Evolutionary conservation across 371 early-diverging fungal genomes (phyloP), one percentile per base, ranked within the genome.

Genomic region (Mortierella sp.): DNA sequence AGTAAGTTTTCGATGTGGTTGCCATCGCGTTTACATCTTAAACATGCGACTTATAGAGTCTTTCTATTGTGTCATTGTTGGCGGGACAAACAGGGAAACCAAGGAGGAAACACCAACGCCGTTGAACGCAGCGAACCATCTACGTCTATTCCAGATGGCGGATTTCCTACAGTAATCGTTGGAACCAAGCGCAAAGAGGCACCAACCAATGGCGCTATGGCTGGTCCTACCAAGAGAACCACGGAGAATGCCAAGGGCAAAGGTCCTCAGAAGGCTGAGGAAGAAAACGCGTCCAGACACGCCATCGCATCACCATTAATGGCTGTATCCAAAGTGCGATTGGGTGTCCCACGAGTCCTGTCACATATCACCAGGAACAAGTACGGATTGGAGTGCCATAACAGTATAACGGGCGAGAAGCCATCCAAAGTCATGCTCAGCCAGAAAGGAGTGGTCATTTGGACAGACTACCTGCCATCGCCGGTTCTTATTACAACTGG

Each of bases 401-500:
- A 88, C 48, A 76, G 74, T 24, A 54, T 65, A 19, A 59, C 60
- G n/a, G 78, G 73, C 37, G 73, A 67, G 45, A 79, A 80, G 16
- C 82, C 78, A 25, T 72, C 83, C 37, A 86, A 85, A 49, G 41
- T 90, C 31, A 68, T 83, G 2, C 81, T 80, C 45, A 83, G 79
- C 39, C 67, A 70, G 22, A 68, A 81, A 53, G 87, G 87, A 6
- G 44, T 55, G 1, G 57, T 81, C 1, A 24, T 87, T 0, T 93
- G 94, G 91, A 72, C 69, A 5, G 90, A 92, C 50, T 86, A 84
- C 54, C 50, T 93, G 6, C 83, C 87, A 2, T 82, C 83, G 47
- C 67, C 84, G 6, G 87, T 89, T 6, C 53, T 91, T 16, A 70
- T 85, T 17, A 80, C 92, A 66, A 78, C 85, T 1, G 92, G 91